These are phyloP conservation scores for Cytospora schulzeri DNA, from an alignment of 2,329 filamentous ascomycete genomes.

Conservation along the genomic window DNA sequence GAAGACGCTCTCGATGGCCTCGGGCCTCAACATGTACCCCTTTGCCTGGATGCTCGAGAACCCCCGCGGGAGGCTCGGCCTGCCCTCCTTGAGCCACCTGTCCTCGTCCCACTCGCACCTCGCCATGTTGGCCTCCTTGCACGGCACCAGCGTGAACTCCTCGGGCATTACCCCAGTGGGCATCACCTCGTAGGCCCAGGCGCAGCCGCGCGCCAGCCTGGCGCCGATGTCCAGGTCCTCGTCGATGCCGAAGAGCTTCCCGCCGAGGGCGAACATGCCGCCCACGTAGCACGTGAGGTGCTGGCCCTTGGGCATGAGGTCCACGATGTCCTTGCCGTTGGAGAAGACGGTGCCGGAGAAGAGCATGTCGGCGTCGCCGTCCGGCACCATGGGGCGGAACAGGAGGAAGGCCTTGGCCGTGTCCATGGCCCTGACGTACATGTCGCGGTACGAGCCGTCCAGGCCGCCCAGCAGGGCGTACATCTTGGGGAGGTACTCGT, in stretches of 20 bases:
- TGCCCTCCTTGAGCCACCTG: constrained; percentile 35
- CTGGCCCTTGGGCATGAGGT: constrained; percentile 42
- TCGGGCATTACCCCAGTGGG: constrained; percentile 59
- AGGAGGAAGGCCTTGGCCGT: constrained; percentile 64
- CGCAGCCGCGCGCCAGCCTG: constrained; percentile 54
- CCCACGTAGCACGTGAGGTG: constrained; percentile 47
- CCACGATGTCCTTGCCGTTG: constrained; percentile 31
- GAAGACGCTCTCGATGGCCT: constrained; percentile 56
- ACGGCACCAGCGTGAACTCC: constrained; percentile 40
- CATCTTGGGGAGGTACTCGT: constrained; percentile 65
- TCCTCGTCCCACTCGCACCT: constrained; percentile 56
- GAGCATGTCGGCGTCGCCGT: constrained; percentile 58
- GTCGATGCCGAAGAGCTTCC: constrained; percentile 39
- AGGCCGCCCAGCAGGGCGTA: constrained; percentile 65
- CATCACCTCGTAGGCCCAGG: constrained; percentile 56
- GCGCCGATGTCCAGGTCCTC: constrained; percentile 48
- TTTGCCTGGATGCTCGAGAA: constrained; percentile 57
- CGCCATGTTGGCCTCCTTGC: constrained; percentile 40
- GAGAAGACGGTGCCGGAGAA: constrained; percentile 51
- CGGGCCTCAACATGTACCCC: constrained; percentile 49
- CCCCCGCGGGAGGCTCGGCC: constrained; percentile 49
- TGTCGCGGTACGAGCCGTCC: constrained; percentile 61
- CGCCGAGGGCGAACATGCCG: constrained; percentile 47
- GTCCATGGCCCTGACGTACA: constrained; percentile 66
- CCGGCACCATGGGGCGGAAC: constrained; percentile 67